Evolutionary conservation across 768 basidiomycete genomes (phyloP), one percentile per base, ranked within the genome.

Genomic region (Cytidiella melzeri): DNA sequence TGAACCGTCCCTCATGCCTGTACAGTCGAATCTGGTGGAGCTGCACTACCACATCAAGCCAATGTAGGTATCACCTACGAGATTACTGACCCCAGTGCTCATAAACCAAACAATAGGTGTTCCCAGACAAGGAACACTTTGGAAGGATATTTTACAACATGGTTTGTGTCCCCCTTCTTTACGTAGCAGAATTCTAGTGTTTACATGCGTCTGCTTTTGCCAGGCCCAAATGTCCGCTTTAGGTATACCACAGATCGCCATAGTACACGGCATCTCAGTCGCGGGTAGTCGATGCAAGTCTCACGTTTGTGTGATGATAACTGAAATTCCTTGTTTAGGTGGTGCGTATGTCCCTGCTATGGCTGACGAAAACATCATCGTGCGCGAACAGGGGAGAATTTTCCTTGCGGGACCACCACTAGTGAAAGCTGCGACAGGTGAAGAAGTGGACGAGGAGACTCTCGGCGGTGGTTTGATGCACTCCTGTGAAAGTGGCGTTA

Each of bases 91-190:
- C 7, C 10, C 5, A 34, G 12, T 30, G 18, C 11, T 25, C 24
- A 26, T 18, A 19, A 43, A 34, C 39, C 10, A 37, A 21, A 24
- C 19, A 40, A 34, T 43, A 83, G 73, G 82, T 94, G 11, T 95
- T 95, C 65, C 93, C 93, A 4, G 93, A 96, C 71, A 89, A 83
- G 64, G 87, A 95, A 55, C 92, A 97, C 63, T 97, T 97, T 58
- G 93, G 93, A 3, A 79, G 93, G 4, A 95, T 96, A 61, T 97
- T 97, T 69, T 96, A 93, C 65, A 96, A 97, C 60, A 95, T 95
- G 92, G 92, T 86, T 49, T 41, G 72, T 30, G 7, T n/a, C n/a
- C n/a, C n/a, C n/a, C n/a, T n/a, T n/a, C n/a, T n/a, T n/a, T n/a
- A n/a, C n/a, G n/a, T n/a, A n/a, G n/a, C n/a, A n/a, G n/a, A n/a